Base-by-base conservation (phyloP, 148 eudicot genomes). In the Diospyros lotus region DNA sequence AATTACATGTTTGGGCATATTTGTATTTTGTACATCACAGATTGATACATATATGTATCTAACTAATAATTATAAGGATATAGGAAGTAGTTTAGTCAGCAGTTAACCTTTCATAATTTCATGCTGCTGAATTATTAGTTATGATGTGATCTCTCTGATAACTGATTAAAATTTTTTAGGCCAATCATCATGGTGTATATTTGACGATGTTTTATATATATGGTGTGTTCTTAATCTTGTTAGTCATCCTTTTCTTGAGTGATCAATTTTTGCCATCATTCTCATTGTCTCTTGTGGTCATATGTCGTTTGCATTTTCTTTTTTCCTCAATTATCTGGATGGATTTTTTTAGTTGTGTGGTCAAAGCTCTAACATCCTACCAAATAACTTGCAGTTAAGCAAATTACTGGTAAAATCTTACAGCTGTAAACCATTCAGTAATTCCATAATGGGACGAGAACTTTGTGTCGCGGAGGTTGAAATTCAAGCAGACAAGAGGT, bases 401-500 rank as follows among this genome's bases (percentile, higher is more conserved):
- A 91, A 88, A 81, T 73, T 87, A 63, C 98, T 93, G 28, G 90
- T 96, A 6, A 93, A 85, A 79, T 89, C 91, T 40, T 91, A 84
- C 80, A 84, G 76, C 76, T 64, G 78, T 63, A 84, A 77, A 51
- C 92, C 89, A 2, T 96, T 93, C 79, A 58, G 84, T 71, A 81
- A 93, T 63, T 82, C 97, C 1, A 64, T 58, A 66, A 96, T 93
- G 99, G 81, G 88, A 63, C 83, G 99, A 81, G 91, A 93, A 71
- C 89, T 96, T 44, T 84, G 93, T 77, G 58, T 89, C 4, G 86
- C 99, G 2, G 91, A 93, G 64, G 69, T 93, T 6, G 77, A 82
- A 78, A 62, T 82, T 50, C 79, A 58, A 50, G 51, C 64, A 43
- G 79, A 63, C 51, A 80, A 69, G 39, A 52, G 87, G 48, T 71